Conservation (phyloP, 306 rosid genomes). For the Citrullus colocynthis region DNA sequence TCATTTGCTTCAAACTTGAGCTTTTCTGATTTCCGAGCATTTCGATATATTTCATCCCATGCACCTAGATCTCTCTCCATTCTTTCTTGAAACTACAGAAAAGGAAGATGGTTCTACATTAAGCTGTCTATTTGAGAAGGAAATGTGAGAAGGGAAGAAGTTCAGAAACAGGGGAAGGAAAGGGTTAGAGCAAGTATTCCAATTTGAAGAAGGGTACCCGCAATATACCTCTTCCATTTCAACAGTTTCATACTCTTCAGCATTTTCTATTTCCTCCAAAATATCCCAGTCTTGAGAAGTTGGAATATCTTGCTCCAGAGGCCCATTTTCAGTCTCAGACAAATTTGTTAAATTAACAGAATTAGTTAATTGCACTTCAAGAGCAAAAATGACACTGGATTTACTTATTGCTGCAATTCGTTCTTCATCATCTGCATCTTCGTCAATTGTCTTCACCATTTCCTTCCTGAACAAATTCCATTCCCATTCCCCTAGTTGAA, state of each 20-base stretch:
- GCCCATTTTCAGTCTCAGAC: conserved; percentile 35
- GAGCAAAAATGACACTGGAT: conserved; percentile 39
- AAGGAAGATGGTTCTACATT: conserved; percentile 11
- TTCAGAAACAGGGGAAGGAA: conserved; percentile 5
- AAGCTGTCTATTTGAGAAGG: conserved; percentile 11
- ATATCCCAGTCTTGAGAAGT: conserved; percentile 63
- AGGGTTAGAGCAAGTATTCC: conserved; percentile 5
- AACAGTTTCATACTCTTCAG: conserved; percentile 66
- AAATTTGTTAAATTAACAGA: conserved; percentile 25
- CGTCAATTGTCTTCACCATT: conserved; percentile 14
- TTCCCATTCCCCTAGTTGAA: conserved; percentile 60
- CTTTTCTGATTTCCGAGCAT: conserved; percentile 79
- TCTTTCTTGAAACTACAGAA: conserved; percentile 67
- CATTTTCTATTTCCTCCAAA: conserved; percentile 53
- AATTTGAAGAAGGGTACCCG: conserved; percentile 14
- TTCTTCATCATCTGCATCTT: conserved; percentile 20
- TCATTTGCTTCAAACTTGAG: conserved; percentile 81
- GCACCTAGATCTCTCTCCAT: conserved; percentile 45
- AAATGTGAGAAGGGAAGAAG: not conserved
- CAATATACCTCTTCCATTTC: conserved; percentile 77
- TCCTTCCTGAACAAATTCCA: conserved; percentile 59
- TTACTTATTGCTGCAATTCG: conserved; percentile 14
- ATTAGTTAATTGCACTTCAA: conserved; percentile 46
- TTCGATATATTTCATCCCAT: conserved; percentile 87
- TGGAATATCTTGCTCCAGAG: conserved; percentile 31